phyloP scores from a whole-genome alignment of 257 asterid species.

The Leptodermis oblonga region DNA sequence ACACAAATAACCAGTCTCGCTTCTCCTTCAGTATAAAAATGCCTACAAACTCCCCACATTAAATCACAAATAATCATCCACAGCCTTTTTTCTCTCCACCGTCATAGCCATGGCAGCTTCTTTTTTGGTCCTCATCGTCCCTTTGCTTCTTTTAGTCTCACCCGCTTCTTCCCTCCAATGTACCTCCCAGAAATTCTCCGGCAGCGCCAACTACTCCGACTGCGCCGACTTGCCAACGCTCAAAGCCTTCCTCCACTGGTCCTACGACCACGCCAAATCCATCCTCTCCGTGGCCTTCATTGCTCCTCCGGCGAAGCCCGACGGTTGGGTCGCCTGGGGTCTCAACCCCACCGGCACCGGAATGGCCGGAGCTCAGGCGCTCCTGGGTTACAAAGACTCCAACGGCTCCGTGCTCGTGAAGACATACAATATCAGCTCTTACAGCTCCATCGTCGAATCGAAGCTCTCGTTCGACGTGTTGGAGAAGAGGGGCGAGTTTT shows the following conservation, averaged over 20 bases:
- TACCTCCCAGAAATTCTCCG: slow-evolving; percentile 33
- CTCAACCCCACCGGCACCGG: slow-evolving; percentile 52
- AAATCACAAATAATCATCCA: not conserved
- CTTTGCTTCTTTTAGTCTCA: slow-evolving; percentile 29
- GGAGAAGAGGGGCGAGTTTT: slow-evolving; percentile 35
- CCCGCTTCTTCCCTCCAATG: slow-evolving; percentile 45
- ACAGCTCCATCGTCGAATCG: slow-evolving; percentile 33
- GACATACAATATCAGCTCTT: slow-evolving; percentile 43
- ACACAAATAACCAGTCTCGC: too few relatives aligned
- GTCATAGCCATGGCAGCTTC: slow-evolving; percentile 28
- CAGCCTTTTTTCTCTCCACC: not conserved
- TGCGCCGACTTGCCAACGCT: slow-evolving; percentile 57
- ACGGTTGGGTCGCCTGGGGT: slow-evolving; percentile 82
- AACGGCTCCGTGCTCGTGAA: slow-evolving; percentile 48
- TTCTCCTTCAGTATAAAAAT: not conserved
- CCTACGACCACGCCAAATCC: slow-evolving; percentile 33
- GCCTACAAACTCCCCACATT: too few relatives aligned
- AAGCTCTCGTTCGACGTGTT: slow-evolving; percentile 43
- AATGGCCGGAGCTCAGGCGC: slow-evolving; percentile 61
- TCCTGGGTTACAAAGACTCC: slow-evolving; percentile 41
- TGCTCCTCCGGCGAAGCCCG: slow-evolving; percentile 42
- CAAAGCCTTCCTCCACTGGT: slow-evolving; percentile 62
- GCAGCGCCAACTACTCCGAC: slow-evolving; percentile 23
- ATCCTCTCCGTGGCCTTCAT: slow-evolving; percentile 53
- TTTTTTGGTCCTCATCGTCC: slow-evolving; percentile 27